These are phyloP conservation scores for Paecilomyces formosus DNA, from an alignment of 2,329 filamentous ascomycete species.

Conservation along the genomic window DNA sequence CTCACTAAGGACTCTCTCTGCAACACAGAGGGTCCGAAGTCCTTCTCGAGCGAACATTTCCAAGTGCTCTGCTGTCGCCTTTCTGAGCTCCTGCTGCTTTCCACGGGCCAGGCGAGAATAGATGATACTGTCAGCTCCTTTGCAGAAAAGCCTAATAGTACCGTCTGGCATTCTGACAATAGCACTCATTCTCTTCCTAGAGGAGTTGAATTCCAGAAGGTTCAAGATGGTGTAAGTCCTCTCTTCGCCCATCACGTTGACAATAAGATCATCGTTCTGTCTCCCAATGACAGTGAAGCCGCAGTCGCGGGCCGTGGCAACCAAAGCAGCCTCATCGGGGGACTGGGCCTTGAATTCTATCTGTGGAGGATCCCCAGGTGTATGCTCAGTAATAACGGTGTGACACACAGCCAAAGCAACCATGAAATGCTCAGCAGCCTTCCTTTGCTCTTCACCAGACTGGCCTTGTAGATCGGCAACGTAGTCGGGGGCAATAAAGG, in stretches of 20 bases:
- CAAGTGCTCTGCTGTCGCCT: constrained; percentile 81
- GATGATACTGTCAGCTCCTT: constrained; percentile 95
- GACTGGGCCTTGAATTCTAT: constrained; percentile 97
- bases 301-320: constrained; percentile 88
- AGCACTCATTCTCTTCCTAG: constrained; percentile 93
- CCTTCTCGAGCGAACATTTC: constrained; percentile 97
- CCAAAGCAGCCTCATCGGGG: constrained; percentile 89
- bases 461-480: constrained; percentile 73
- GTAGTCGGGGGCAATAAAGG: constrained; percentile 87
- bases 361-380: constrained; percentile 80
- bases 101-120: constrained; percentile 82
- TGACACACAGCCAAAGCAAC: constrained; percentile 91
- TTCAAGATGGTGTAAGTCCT: constrained; percentile 81
- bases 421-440: constrained; percentile 85
- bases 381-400: constrained; percentile 85
- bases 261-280: constrained; percentile 68
- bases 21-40: constrained; percentile 88
- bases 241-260: constrained; percentile 84
- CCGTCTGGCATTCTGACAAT: constrained; percentile 93
- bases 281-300: constrained; percentile 87
- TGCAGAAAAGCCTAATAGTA: constrained; percentile 86
- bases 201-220: constrained; percentile 95
- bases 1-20: constrained; percentile 70
- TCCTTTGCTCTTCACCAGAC: constrained; percentile 66
- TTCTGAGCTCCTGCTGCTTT: constrained; percentile 76